These are phyloP conservation scores for Nothophoma quercina DNA, from an alignment of 2,329 filamentous ascomycete species.

Conservation along the genomic window DNA sequence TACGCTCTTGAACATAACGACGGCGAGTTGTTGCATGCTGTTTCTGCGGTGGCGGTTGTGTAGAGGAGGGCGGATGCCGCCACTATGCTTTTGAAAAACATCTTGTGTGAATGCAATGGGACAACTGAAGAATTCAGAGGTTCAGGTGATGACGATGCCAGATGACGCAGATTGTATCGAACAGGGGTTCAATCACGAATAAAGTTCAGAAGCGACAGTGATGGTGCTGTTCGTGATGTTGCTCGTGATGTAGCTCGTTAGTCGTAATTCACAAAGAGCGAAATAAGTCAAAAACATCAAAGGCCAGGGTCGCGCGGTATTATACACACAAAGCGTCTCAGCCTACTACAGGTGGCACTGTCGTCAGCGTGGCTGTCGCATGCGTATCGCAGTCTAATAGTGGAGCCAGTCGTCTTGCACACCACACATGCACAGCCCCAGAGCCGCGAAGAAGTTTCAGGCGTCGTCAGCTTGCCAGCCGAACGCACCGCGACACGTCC, in stretches of 20 bases:
- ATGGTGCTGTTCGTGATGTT: too few species aligned
- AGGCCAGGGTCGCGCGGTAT: conserved; percentile 9
- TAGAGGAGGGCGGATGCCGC: conserved; percentile 39
- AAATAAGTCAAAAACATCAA: conserved; percentile 11
- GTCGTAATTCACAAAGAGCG: conserved; percentile 7
- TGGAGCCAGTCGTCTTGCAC: conserved; percentile 21
- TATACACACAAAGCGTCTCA: conserved; percentile 12
- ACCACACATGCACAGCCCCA: conserved; percentile 30
- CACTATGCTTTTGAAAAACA: conserved; percentile 41
- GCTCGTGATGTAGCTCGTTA: too few species aligned
- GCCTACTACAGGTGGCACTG: conserved; percentile 2
- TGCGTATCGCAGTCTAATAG: conserved; percentile 13
- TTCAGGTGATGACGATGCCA: not conserved
- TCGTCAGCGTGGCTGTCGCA: conserved; percentile 17
- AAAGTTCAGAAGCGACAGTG: conserved; percentile 14
- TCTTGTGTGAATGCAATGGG: conserved; percentile 21
- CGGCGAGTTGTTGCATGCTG: conserved; percentile 82
- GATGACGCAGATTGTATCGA: not conserved
- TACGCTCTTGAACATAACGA: conserved; percentile 74
- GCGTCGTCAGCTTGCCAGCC: conserved; percentile 42
- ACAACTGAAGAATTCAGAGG: not conserved
- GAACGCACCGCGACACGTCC: conserved; percentile 32
- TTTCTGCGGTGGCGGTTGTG: conserved; percentile 40
- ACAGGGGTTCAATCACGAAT: not conserved
- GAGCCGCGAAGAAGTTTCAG: conserved; percentile 42